Evolutionary conservation across 2,329 filamentous ascomycete genomes (phyloP), one percentile per base, ranked within the genome.

Genomic region (Pseudocercospora macadamiae): DNA sequence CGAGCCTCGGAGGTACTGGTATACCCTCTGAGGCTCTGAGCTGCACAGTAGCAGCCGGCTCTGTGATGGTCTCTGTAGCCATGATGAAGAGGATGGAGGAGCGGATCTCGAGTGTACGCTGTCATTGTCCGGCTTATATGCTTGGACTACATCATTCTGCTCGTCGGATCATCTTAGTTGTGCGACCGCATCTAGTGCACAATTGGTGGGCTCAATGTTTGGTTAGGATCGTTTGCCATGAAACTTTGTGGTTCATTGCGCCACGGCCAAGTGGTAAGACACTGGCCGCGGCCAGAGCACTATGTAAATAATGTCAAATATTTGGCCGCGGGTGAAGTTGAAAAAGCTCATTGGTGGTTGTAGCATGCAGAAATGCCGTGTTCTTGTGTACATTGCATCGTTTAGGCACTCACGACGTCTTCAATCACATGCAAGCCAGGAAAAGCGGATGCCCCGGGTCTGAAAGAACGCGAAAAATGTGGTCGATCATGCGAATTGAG

Each of bases 1-100:
- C 51, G 9, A 59, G 56, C 18, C 30, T 60, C 23, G 45, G 51
- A 12, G 57, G 44, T n/a, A 37, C n/a, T 14, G 52, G 42, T 25
- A 51, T 44, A 26, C 48, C 19, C 25, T 54, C 34, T 12, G 48
- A 49, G n/a, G 18, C 3, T 42, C 1, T 7, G 37, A 3, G 37
- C 4, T 2, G n/a, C n/a, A 18, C 19, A 2, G 7, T 25, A 44
- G 19, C 16, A 5, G 1, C 16, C 6, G 7, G 16, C 19, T 44
- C 16, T 9, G 39, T 44, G 19, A 25, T 44, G 5, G 39, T 44
- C 19, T 16, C 7, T 7, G 39, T 44, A 19, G 39, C 19, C 39
- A 44, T 44, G 18, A 19, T 9, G 37, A 44, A 14, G 16, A 19
- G 2, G 39, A 25, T 44, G 2, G 39, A 23, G 21, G 14, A 4